Conservation (phyloP, 1,284 basidiomycete species). For the Exobasidium rhododendri region DNA sequence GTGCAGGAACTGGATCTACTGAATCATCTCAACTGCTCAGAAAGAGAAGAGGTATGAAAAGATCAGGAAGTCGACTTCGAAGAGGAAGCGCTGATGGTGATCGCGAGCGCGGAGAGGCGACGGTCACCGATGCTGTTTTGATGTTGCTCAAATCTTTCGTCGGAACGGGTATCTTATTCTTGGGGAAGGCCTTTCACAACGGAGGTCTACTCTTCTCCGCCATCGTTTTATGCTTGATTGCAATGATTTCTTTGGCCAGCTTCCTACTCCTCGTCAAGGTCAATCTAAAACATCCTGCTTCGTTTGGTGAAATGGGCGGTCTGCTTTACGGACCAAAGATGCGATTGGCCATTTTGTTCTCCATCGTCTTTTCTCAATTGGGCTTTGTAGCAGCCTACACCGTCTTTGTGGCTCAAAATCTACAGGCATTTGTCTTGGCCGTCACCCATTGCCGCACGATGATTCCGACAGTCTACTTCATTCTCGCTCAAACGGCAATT, state of each 20-base stretch:
- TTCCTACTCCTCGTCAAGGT: slow-evolving; percentile 88
- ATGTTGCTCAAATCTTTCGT: slow-evolving; percentile 77
- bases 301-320: slow-evolving; percentile 96
- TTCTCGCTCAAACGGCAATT: slow-evolving; percentile 75
- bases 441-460: slow-evolving; percentile 73
- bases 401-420: slow-evolving; percentile 92
- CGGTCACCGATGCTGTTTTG: slow-evolving; percentile 50
- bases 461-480: slow-evolving; percentile 74
- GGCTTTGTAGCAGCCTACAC: slow-evolving; percentile 84
- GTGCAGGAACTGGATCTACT: slow-evolving; percentile 18
- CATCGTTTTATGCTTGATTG: slow-evolving; percentile 74
- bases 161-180: slow-evolving; percentile 91
- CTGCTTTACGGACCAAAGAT: slow-evolving; percentile 86
- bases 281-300: slow-evolving; percentile 83
- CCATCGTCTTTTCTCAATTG: slow-evolving; percentile 85
- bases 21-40: slow-evolving; percentile 40
- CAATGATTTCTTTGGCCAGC: slow-evolving; percentile 83
- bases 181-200: slow-evolving; percentile 96
- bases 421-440: slow-evolving; percentile 75
- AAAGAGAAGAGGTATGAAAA: not conserved
- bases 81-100: slow-evolving; percentile 11
- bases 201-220: slow-evolving; percentile 89
- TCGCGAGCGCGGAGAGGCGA: slow-evolving; percentile 43
- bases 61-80: slow-evolving; percentile 10
- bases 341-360: slow-evolving; percentile 81